These are phyloP conservation scores for Cantharellus anzutake DNA, from an alignment of 768 basidiomycete genomes.

Conservation along the genomic window DNA sequence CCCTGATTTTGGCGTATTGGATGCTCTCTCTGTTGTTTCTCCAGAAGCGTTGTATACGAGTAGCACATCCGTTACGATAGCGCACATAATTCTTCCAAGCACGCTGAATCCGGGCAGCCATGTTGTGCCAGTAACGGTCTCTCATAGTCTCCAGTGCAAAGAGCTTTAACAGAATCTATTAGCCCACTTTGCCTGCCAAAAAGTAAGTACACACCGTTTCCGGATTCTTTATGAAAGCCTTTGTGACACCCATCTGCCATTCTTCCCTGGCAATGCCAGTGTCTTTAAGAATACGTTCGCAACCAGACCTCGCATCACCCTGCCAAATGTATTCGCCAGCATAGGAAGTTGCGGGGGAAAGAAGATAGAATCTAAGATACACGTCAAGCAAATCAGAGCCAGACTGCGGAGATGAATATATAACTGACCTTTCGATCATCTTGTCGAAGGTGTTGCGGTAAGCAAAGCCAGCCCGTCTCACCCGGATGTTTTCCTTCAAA, in stretches of 20 bases:
- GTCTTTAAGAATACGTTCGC: conserved; percentile 80
- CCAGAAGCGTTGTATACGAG: conserved; percentile 95
- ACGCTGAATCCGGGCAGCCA: conserved; percentile 92
- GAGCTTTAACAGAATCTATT: conserved; percentile 29
- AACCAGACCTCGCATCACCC: conserved; percentile 78
- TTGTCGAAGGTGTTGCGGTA: conserved; percentile 98
- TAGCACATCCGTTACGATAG: conserved; percentile 87
- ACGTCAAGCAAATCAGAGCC: not conserved
- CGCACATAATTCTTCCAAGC: conserved; percentile 93
- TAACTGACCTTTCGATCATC: conserved; percentile 67
- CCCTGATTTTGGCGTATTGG: conserved; percentile 76
- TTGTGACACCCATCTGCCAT: conserved; percentile 99
- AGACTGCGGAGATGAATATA: not conserved
- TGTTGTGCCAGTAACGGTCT: conserved; percentile 99
- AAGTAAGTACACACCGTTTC: conserved; percentile 46
- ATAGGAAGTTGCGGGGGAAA: conserved; percentile 90
- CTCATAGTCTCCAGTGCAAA: conserved; percentile 98
- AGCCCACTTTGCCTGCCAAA: not conserved
- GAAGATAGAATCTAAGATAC: conserved; percentile 53
- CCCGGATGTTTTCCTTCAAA: conserved; percentile 93
- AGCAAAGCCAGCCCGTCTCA: conserved; percentile 92
- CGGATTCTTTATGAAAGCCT: conserved; percentile 98
- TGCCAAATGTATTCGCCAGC: conserved; percentile 98
- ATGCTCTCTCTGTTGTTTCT: conserved; percentile 91
- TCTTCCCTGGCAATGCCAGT: conserved; percentile 93